Conservation (phyloP, 2,329 filamentous ascomycete species). For the Amesomyces nigricolor region DNA sequence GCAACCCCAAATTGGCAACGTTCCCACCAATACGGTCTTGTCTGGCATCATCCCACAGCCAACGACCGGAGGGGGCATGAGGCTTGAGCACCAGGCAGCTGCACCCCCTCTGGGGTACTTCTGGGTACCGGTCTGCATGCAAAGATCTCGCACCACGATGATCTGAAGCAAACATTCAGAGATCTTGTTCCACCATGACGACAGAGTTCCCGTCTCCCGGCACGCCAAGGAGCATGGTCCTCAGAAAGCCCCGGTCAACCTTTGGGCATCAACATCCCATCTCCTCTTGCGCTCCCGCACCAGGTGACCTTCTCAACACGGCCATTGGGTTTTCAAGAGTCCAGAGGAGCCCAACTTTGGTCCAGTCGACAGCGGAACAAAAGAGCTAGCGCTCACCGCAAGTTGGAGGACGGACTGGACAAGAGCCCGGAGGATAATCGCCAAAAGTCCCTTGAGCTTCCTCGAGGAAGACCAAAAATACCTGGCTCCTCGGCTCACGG, state of each 20-base stretch:
- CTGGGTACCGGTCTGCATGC: background rate
- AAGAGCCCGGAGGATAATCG: background rate
- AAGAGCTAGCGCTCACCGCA: background rate
- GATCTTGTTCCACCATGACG: background rate
- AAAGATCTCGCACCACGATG: background rate
- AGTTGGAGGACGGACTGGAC: background rate
- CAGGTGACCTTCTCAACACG: background rate
- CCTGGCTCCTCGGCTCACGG: background rate
- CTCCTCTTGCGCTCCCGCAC: conserved; percentile 1
- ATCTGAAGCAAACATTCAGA: background rate
- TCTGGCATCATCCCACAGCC: background rate
- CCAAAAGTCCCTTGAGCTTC: background rate
- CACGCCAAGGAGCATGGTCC: background rate
- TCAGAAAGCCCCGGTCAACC: background rate
- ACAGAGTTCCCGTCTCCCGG: background rate
- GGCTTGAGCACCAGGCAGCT: no score
- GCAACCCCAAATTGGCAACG: background rate
- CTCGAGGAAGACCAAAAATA: background rate
- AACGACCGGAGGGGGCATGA: background rate
- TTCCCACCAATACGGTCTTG: background rate
- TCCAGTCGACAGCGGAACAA: background rate
- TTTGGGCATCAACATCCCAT: conserved; percentile 10
- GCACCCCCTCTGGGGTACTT: background rate
- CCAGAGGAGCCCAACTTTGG: background rate
- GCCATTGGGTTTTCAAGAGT: background rate